A percentile compares a stretch with the other conserved stretches of the same genome.
Conservation (phyloP, 805 yeast species). For the Pichia manshurica region DNA sequence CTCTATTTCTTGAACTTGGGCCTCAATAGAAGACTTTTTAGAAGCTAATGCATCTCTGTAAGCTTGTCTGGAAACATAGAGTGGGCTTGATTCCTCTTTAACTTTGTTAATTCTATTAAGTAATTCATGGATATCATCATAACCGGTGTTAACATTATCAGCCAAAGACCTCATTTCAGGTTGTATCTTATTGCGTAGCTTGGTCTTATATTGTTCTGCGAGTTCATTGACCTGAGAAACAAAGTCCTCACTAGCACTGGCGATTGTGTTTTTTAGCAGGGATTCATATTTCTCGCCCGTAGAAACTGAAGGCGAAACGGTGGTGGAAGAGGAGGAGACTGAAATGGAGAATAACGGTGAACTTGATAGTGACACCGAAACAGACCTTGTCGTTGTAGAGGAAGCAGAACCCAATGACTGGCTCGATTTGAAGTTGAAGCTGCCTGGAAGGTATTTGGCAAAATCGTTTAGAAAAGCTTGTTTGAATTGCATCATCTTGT, state of each 20-base stretch:
- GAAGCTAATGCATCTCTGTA: slow-evolving; percentile 39
- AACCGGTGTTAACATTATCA: slow-evolving; percentile 22
- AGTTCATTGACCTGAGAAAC: slow-evolving; percentile 31
- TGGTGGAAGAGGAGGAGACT: background rate
- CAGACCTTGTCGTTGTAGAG: background rate
- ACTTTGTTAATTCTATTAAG: slow-evolving; percentile 23
- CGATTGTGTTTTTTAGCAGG: slow-evolving; percentile 33
- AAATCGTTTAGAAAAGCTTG: slow-evolving; percentile 23
- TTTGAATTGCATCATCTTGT: slow-evolving; percentile 27
- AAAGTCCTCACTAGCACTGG: slow-evolving; percentile 36
- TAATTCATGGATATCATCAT: slow-evolving; percentile 24
- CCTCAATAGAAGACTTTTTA: slow-evolving; percentile 28
- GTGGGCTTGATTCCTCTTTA: slow-evolving; percentile 10
- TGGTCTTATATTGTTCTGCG: slow-evolving; percentile 24
- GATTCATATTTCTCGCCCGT: slow-evolving; percentile 23
- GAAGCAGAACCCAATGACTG: slow-evolving; percentile 15
- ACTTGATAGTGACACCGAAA: background rate
- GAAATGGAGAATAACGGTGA: slow-evolving; percentile 10
- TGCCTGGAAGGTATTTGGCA: slow-evolving; percentile 1
- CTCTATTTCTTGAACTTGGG: slow-evolving; percentile 30
- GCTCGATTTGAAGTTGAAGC: slow-evolving; percentile 12
- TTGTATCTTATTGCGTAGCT: slow-evolving; percentile 30
- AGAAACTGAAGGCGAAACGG: slow-evolving; percentile 1
- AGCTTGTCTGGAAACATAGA: slow-evolving; percentile 40
- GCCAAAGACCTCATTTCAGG: slow-evolving; percentile 32